Conservation (phyloP, 129 eudicot genomes). For the Chrysanthemum seticuspe region DNA sequence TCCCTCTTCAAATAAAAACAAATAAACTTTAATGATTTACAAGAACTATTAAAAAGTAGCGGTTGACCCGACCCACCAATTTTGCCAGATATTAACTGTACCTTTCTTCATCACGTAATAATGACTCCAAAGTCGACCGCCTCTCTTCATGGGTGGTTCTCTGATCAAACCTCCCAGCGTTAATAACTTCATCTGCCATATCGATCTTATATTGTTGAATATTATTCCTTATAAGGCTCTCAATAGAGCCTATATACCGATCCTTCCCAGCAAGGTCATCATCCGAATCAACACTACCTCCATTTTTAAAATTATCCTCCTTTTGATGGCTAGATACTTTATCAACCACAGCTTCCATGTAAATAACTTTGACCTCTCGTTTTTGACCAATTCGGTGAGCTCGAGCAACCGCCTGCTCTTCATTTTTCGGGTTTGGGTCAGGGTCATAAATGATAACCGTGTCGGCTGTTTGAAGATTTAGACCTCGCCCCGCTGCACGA, state of each 20-base stretch:
- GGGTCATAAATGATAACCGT: slow-evolving; percentile 96
- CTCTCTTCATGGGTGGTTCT: slow-evolving; percentile 99
- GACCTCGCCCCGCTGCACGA: slow-evolving; percentile 96
- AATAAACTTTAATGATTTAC: no score
- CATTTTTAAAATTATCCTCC: slow-evolving; percentile 74
- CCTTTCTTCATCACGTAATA: slow-evolving; percentile 93
- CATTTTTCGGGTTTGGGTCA: slow-evolving; percentile 94
- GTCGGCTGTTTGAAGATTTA: slow-evolving; percentile 95
- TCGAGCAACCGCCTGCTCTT: slow-evolving; percentile 96
- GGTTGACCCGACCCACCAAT: no score
- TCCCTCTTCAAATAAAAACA: no score
- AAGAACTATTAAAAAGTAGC: no score
- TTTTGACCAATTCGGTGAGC: slow-evolving; percentile 98
- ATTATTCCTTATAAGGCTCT: slow-evolving; percentile 85
- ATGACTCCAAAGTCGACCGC: slow-evolving; percentile 76
- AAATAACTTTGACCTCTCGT: slow-evolving; percentile 92
- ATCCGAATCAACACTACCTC: slow-evolving; percentile 72
- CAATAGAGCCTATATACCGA: slow-evolving; percentile 93
- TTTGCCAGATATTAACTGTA: not conserved
- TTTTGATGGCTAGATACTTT: slow-evolving; percentile 83
- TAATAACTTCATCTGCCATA: slow-evolving; percentile 99
- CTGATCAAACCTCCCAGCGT: slow-evolving; percentile 98
- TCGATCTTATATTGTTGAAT: slow-evolving; percentile 97
- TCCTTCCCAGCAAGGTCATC: slow-evolving; percentile 98
- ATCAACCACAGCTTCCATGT: slow-evolving; percentile 98